A percentile compares a stretch with the other conserved stretches of the same genome.
These are phyloP conservation scores for Xylaria sp. DNA, from an alignment of 2,329 filamentous ascomycete genomes.

Conservation along the genomic window DNA sequence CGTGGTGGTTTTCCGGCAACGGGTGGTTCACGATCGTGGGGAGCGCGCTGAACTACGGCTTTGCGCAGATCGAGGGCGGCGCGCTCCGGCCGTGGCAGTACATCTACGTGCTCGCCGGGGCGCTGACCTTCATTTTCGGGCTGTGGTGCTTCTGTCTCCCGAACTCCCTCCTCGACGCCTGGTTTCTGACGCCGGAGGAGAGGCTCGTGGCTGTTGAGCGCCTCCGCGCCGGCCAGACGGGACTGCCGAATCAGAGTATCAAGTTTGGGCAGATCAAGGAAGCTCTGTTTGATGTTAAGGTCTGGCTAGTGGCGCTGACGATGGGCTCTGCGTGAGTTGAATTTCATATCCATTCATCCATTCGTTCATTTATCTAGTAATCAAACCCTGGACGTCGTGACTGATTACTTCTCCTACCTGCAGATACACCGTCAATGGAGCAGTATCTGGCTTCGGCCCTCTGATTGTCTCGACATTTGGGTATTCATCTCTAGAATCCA, in stretches of 20 bases:
- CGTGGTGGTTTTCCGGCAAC: conserved; percentile 72
- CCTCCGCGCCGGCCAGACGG: conserved; percentile 70
- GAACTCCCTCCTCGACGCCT: conserved; percentile 72
- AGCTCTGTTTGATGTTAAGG: conserved; percentile 66
- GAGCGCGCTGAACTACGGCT: conserved; percentile 72
- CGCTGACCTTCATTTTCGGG: conserved; percentile 71
- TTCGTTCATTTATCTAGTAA: no score
- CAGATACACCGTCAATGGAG: conserved; percentile 73
- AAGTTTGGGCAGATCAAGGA: conserved; percentile 69
- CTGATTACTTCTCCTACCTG: neutral
- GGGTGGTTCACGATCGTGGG: conserved; percentile 72
- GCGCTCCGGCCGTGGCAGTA: conserved; percentile 73
- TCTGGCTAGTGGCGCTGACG: conserved; percentile 72
- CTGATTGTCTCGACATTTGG: conserved; percentile 78
- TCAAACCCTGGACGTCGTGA: neutral
- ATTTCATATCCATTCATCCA: neutral
- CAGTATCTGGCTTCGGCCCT: conserved; percentile 75
- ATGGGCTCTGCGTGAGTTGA: conserved; percentile 71
- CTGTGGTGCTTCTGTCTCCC: conserved; percentile 73
- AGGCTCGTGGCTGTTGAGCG: conserved; percentile 72
- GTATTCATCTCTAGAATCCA: conserved; percentile 70
- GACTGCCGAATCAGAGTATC: conserved; percentile 69
- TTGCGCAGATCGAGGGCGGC: conserved; percentile 68
- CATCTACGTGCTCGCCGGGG: conserved; percentile 73
- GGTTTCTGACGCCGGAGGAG: conserved; percentile 74